Evolutionary conservation across 805 yeast species (phyloP), one percentile per base, ranked within the genome.

Genomic region (Brettanomyces nanus): DNA sequence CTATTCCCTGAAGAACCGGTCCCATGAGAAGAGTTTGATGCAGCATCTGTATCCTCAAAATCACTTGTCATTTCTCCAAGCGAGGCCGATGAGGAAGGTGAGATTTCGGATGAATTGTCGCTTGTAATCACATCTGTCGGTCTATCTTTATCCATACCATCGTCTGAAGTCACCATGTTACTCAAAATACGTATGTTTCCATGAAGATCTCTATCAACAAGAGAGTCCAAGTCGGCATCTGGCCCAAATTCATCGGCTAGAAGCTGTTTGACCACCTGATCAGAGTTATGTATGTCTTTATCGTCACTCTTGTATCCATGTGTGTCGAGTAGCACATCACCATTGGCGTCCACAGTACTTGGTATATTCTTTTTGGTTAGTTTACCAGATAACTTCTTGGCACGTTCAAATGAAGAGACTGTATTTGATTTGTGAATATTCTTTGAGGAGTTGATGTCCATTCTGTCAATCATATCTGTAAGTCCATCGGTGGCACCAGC

Each of bases 251-350:
- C 97, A 46, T 85, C 92, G 25, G 75, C 65, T 36, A 90, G 66
- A 30, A 89, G 66, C 47, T 80, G 78, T 48, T 77, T 77, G 42
- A 92, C 74, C 27, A 83, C 63, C 36, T 78, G 78, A 54, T 87
- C 95, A 0, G 94, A 75, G 47, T 76, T 78, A 36, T 79, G 78
- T 29, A 83, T 75, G 55, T 81, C 85, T 47, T 79, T 77, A 36
- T 79, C 82, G 49, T 80, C 86, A 25, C 95, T 82, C 60, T 89
- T 90, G 62, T 92, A 92, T 14, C 98, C 98, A 49, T 87, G 94
- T 80, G 90, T 85, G 61, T 92, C 98, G 32, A 92, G 63, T 30
- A 87, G 73, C 48, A 92, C 69, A 53, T 87, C 95, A 10, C 98
- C 98, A 51, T 85, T 84, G 44, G 81, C 80, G 45, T 85, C 95